Base-by-base conservation (phyloP, 495 filamentous ascomycete species). In the Podospora pseudoanserina region DNA sequence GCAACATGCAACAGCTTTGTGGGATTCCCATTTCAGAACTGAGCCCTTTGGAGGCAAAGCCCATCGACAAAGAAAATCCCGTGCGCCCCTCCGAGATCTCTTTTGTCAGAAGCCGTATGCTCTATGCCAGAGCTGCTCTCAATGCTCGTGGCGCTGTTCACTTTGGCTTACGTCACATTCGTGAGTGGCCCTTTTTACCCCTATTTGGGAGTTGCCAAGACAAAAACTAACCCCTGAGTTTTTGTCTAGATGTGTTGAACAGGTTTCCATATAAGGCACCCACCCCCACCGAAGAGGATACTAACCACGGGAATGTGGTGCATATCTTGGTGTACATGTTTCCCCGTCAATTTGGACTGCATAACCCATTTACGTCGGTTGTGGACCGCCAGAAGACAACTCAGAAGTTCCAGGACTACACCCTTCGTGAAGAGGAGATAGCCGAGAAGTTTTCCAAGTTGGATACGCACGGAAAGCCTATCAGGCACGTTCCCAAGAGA, bases 301-400 rank as follows among this genome's bases (percentile, higher is more conserved):
- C 80, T 6, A 83, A 85, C 62, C 74, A 76, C n/a, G 71, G 79
- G 3, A 83, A 90, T 63, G 91, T 88, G 0, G 73, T 89, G 6
- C 92, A 90, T 67, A 79, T 97, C 28, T 86, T 97, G 86, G 93
- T 92, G 79, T 94, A 99, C 76, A 88, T 99, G 1, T 99, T 99
- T 70, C 95, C 95, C 34, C 84, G 90, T 20, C 93, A 98, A 75
- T 97, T 96, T 74, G 87, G 87, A 3, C 80, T 99, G 15, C 91
- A 94, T 71, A 99, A 97, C 79, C 92, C 90, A n/a, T 97, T 98
- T 72, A 91, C 90, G 0, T 88, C 86, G 1, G 75, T 80, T 13
- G 81, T 90, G 16, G 85, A 94, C 72, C 75, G 73, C 18, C 86
- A 78, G 32, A 86, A 93, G 68, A 92, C 87, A 0, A 79, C 83